Evolutionary conservation across 2,329 filamentous ascomycete genomes (phyloP), one percentile per base, ranked within the genome.

Genomic region (Aspergillus clavatus): DNA sequence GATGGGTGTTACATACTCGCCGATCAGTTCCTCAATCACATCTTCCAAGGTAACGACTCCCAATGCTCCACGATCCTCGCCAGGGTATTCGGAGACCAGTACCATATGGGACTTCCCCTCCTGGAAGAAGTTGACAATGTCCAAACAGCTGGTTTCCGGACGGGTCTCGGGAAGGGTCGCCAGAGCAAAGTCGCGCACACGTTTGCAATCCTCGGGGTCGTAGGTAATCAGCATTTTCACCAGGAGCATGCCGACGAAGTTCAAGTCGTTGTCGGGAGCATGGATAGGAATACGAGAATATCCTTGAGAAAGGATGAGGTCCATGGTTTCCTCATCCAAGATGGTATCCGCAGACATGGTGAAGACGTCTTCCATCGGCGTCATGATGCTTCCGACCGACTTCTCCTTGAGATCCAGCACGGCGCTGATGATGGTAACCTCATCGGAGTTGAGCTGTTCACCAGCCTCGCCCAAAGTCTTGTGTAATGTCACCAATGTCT

Each of bases 51-150:
- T 98, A 12, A 98, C 89, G 3, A 98, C 93, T 45, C 93, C 93
- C 10, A 95, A 74, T 5, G 90, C 89, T 37, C 93, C 93, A 59
- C 87, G 83, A 59, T 95, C 84, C 54, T 94, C 88, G n/a, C 91
- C 90, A 1, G 93, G 93, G 53, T 73, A 80, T 60, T 95, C 87
- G 0, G 91, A 96, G 7, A 97, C 93, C 22, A 98, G 75, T 0
- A 97, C 91, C 90, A 98, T 95, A 68, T 98, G 93, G 1, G 90
- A 95, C 67, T 98, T 98, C 59, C 93, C 93, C 73, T 98, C 93
- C 68, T 98, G 93, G 74, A 98, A 98, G 70, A 96, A 98, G 72
- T 98, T 98, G 71, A 98, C 89, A 60, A 98, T 97, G 66, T 98
- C 93, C 45, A 98, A 72, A 65, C 93, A 98, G 72, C 90, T 96